Evolutionary conservation across 2,329 filamentous ascomycete species (phyloP), one percentile per base, ranked within the genome.

Genomic region (Byssochlamys sp.): DNA sequence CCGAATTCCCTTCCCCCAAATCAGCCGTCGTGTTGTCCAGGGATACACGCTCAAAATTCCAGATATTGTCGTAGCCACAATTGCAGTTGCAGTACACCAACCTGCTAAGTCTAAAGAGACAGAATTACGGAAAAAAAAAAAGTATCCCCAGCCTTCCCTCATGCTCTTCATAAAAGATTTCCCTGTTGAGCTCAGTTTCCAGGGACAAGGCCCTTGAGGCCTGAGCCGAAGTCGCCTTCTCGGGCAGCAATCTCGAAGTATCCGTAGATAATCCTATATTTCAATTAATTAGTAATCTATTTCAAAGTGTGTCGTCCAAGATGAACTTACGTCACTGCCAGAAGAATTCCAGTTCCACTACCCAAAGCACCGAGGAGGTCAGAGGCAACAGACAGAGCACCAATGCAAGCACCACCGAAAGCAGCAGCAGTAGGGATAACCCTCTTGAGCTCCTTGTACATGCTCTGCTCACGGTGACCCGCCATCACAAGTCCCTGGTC

Each of bases 391-490:
- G 92, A 97, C 63, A 99, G 86, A 66, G 89, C 92, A 81, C 94
- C 94, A 80, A 99, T 99, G 82, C 92, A 97, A 66, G 94, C 94
- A 83, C 94, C 94, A 77, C 95, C 94, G 66, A 99, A 99, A 69
- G 95, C 94, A 64, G 94, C 94, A 61, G 94, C 95, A 60, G 94
- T 97, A 63, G 94, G 95, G 65, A 99, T 99, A 69, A 99, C 94
- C 71, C 94, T 89, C 89, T 99, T 99, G 64, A 99, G 85, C 80
- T 99, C 94, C 83, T 95, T 95, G 86, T 99, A 99, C 94, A 99
- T 99, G 82, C 89, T 95, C 84, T 97, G 92, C 77, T 99, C 95
- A 80, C 94, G 90, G 82, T 99, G 94, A 72, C 94, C 94, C 70
- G 94, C 92, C 95, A 99, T 99, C 67, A 99, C 92, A 59, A 99